phyloP scores from a whole-genome alignment of 371 early-diverging fungal species.

The Vairimorpha apis region DNA sequence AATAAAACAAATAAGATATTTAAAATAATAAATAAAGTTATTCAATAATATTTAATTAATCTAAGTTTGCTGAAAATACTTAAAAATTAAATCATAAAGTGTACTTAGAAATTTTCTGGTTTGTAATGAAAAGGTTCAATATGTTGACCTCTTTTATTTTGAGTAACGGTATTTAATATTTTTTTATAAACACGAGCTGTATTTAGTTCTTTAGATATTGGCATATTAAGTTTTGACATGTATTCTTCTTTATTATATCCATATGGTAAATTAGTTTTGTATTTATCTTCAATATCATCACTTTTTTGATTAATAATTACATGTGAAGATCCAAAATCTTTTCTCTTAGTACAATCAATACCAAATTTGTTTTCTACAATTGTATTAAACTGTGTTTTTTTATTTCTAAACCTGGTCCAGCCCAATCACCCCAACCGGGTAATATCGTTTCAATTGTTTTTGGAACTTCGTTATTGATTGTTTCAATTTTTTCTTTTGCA shows the following conservation, averaged over 20 bases:
- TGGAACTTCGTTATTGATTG: conserved; percentile 49
- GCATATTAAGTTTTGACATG: conserved; percentile 27
- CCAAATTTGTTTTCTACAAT: conserved; percentile 48
- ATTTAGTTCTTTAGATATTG: conserved; percentile 36
- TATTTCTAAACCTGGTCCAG: conserved; percentile 51
- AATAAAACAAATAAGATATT: no score
- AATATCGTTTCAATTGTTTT: conserved; percentile 49
- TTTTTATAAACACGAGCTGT: conserved; percentile 33
- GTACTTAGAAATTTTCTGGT: conserved; percentile 8
- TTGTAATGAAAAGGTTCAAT: conserved; percentile 24
- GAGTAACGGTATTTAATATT: conserved; percentile 2
- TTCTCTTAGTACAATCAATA: conserved; percentile 55
- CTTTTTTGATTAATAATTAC: conserved; percentile 61
- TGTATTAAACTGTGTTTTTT: conserved; percentile 51
- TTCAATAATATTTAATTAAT: no score
- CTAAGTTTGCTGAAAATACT: no score
- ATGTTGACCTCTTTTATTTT: conserved; percentile 2
- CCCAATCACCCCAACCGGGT: conserved; percentile 62
- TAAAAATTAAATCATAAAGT: conserved; percentile 4
- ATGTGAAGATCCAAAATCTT: conserved; percentile 57
- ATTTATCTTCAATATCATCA: conserved; percentile 43
- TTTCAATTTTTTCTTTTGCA: conserved; percentile 52
- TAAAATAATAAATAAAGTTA: no score
- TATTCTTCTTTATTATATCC: conserved; percentile 52
- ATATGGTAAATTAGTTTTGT: conserved; percentile 45